Evolutionary conservation across 1,139 yeast species (phyloP).

Genomic region (Candida sp.): DNA sequence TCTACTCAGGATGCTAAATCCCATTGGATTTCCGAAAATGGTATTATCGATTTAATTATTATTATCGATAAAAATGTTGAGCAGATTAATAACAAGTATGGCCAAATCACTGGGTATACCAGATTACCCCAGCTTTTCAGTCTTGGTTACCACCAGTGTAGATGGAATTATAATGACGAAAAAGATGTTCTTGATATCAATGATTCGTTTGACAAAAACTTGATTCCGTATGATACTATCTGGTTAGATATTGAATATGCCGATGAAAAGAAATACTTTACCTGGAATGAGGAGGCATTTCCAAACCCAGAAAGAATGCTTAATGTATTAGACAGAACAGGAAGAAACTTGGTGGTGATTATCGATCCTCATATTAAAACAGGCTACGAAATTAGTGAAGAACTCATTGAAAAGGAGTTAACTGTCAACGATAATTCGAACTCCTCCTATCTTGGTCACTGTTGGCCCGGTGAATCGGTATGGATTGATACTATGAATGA

Average conservation of each 20-base stretch:
- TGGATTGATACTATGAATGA: constrained; percentile 91
- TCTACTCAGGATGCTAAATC: constrained; percentile 33
- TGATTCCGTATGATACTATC: constrained; percentile 85
- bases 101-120: constrained; percentile 71
- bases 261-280: constrained; percentile 79
- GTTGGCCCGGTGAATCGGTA: constrained; percentile 98
- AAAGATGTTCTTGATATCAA: constrained; percentile 74
- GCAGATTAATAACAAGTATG: constrained; percentile 60
- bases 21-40: constrained; percentile 96
- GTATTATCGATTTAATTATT: constrained; percentile 72
- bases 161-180: constrained; percentile 96
- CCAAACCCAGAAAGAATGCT: constrained; percentile 74
- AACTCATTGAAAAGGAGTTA: constrained; percentile 32
- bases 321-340: constrained; percentile 59
- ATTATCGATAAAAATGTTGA: constrained; percentile 62
- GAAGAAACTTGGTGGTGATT: constrained; percentile 78
- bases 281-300: constrained; percentile 79
- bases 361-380: constrained; percentile 90
- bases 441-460: constrained; percentile 70
- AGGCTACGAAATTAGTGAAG: constrained; percentile 63
- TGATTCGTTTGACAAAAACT: constrained; percentile 64
- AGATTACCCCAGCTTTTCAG: constrained; percentile 77
- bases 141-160: constrained; percentile 90
- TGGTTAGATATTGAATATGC: constrained; percentile 98
- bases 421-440: constrained; percentile 38